A percentile compares a stretch with the other conserved stretches of the same genome.
These are phyloP conservation scores for Saturnispora hagleri DNA, from an alignment of 805 yeast species.

Conservation along the genomic window DNA sequence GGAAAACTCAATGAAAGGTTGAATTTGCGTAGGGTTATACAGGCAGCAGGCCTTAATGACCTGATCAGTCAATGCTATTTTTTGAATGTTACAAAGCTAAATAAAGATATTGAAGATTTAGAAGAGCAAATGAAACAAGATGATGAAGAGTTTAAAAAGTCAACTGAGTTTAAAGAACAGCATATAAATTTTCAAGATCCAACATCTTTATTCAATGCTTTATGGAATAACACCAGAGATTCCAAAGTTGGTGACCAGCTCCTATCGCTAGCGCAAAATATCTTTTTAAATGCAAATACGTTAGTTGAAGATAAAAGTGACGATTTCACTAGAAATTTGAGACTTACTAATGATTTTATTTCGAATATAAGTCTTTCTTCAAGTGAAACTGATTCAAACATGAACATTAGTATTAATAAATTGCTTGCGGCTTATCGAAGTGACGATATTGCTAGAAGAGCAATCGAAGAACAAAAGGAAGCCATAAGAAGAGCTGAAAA, in stretches of 20 bases:
- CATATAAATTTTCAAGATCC: conserved; percentile 63
- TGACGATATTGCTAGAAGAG: conserved; percentile 77
- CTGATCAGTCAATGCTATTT: conserved; percentile 30
- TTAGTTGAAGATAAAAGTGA: conserved; percentile 23
- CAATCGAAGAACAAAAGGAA: conserved; percentile 39
- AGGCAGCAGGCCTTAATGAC: conserved; percentile 33
- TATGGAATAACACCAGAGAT: conserved; percentile 49
- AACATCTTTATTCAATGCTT: conserved; percentile 50
- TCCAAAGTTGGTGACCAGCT: conserved; percentile 52
- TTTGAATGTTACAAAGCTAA: conserved; percentile 33
- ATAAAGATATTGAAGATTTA: conserved; percentile 35
- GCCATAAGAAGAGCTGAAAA: conserved; percentile 32
- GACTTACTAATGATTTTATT: conserved; percentile 46
- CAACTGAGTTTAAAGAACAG: conserved; percentile 30
- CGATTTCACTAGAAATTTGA: conserved; percentile 42
- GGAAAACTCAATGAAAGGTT: conserved; percentile 32
- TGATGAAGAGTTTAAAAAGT: conserved; percentile 30
- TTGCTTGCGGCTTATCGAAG: conserved; percentile 66
- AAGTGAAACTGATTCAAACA: conserved; percentile 50
- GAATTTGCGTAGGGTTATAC: conserved; percentile 38
- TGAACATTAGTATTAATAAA: conserved; percentile 69
- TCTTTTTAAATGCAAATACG: conserved; percentile 41
- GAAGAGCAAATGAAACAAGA: conserved; percentile 34
- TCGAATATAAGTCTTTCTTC: conserved; percentile 46
- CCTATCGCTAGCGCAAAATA: conserved; percentile 56